phyloP scores from a whole-genome alignment of 2,329 filamentous ascomycete genomes.

The Gaeumannomyces tritici region DNA sequence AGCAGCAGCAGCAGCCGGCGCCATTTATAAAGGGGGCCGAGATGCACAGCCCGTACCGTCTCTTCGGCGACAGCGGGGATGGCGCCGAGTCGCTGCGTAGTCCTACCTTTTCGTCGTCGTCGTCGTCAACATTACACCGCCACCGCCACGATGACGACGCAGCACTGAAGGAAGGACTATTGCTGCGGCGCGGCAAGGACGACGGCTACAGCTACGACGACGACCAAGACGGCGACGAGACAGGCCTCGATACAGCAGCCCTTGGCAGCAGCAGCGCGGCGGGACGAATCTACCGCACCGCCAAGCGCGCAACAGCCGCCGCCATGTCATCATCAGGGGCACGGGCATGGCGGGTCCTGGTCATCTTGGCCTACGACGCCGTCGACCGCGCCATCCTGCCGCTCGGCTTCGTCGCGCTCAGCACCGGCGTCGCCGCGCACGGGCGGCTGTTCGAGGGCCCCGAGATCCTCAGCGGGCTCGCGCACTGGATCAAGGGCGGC shows the following conservation, averaged over 20 bases:
- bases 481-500: constrained; percentile 89
- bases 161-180: constrained; percentile 8
- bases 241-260: constrained; percentile 30
- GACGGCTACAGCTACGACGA: constrained; percentile 36
- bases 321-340: constrained; percentile 33
- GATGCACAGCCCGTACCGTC: constrained; percentile 34
- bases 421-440: constrained; percentile 66
- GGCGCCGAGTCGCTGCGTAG: constrained; percentile 58
- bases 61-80: constrained; percentile 64
- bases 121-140: constrained; percentile 20
- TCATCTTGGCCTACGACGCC: constrained; percentile 52
- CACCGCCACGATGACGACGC: constrained; percentile 29
- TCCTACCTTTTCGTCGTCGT: constrained; percentile 50
- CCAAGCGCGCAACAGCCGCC: constrained; percentile 27
- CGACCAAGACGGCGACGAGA: constrained; percentile 33
- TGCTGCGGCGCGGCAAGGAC: constrained; percentile 7
- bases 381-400: constrained; percentile 71
- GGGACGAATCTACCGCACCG: background rate
- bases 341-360: constrained; percentile 48
- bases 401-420: constrained; percentile 64
- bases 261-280: background rate
- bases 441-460: constrained; percentile 70
- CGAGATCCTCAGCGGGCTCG: constrained; percentile 72
- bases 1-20: constrained; percentile 19
- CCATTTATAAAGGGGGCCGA: background rate